Evolutionary conservation across 305 asterid genomes (phyloP), one percentile per base, ranked within the genome.

Genomic region (Plantago lanceolata): DNA sequence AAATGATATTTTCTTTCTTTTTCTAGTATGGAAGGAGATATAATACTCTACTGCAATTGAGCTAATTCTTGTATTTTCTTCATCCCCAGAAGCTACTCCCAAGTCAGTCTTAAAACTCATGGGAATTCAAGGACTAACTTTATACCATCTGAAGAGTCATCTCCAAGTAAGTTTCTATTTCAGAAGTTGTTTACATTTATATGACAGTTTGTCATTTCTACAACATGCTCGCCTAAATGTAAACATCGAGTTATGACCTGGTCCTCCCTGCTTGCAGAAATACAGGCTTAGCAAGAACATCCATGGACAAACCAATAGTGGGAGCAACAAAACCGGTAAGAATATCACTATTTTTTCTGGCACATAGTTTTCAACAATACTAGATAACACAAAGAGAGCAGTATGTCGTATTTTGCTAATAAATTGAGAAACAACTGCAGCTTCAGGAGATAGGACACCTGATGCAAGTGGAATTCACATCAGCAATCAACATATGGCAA

Each of bases 121-220:
- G 99, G 97, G 97, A 55, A 88, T 90, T 76, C 99, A 69, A 56
- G 99, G 99, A 70, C 72, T 94, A 57, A 94, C 99, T 52, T 82
- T 94, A 67, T 94, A 94, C 78, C 99, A 94, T 79, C 74, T 94
- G 57, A 94, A 94, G 88, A 94, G 99, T 69, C 99, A 94, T 82
- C 97, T 94, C 70, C 99, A 94, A 97, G 99, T 93, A 82, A 67
- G 67, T 48, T 60, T 19, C 54, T 19, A 26, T 12, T 31, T n/a
- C 7, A 11, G 9, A 33, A 37, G 45, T 2, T 37, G 31, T 57
- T 57, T 20, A 12, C 9, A 35, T 56, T 35, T 33, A 40, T 2
- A 48, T 50, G 62, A 16, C 20, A 33, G 26, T 29, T 24, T 52
- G 28, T 54, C 67, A 73, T 61, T 63, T 53, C 24, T 45, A 44